Evolutionary conservation across 306 rosid species (phyloP), one percentile per base, ranked within the genome.

Genomic region (Luffa aegyptiaca): DNA sequence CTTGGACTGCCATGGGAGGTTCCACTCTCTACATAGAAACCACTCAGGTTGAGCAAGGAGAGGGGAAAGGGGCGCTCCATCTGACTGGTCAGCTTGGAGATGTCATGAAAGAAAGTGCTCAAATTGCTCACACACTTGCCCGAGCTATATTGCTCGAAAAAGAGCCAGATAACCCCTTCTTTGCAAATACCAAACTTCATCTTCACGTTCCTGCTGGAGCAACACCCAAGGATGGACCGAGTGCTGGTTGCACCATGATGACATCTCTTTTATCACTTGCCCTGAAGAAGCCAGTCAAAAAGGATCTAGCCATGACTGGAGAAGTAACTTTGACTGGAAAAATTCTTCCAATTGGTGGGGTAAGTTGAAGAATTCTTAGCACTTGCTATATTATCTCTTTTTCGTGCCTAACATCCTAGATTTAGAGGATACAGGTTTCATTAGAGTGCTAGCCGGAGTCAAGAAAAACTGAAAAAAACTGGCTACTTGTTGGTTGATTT

Each of bases 1-100:
- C 99, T 72, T 96, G 99, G 99, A 93, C 99, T 51, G 90, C 99
- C 78, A 93, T 96, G 99, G 99, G 99, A 21, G 99, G 99, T 44
- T 96, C 98, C 81, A 96, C 99, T 1, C 87, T 96, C 69, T 96
- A 96, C 84, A 90, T 96, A 80, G 99, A 93, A 87, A 96, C 99
- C 33, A 85, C 92, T 65, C 80, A 84, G 53, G 81, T 93, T 80
- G 98, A 96, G 84, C 88, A 93, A 89, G 94, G 89, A 83, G 98
- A 96, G 41, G 98, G 96, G 41, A 96, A 96, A 86, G 98, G 94
- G 56, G 76, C 92, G 5, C 91, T 96, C 11, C 84, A 88, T 65
- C 31, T 84, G 80, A 96, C 99, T n/a, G 99, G 99, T 83, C 99
- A 96, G 85, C 93, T 96, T 62, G 99, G 99, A 79, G 99, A 96